These are phyloP conservation scores for Ceratobasidium sp. DNA, from an alignment of 1,284 basidiomycete genomes.

Conservation along the genomic window DNA sequence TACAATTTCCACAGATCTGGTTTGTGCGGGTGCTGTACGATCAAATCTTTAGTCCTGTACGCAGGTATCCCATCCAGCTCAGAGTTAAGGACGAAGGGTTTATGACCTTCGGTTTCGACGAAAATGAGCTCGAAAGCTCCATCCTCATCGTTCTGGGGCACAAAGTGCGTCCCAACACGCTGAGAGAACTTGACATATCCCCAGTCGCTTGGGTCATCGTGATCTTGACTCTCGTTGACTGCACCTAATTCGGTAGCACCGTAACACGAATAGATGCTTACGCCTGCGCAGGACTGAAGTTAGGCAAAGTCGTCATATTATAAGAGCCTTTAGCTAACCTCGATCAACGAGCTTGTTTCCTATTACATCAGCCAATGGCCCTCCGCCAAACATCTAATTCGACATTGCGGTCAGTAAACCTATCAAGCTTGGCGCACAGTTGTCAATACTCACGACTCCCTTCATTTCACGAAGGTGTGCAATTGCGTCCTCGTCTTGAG, in stretches of 20 bases:
- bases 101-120: slow-evolving; percentile 17
- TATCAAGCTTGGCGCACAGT: neutral
- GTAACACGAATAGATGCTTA: neutral
- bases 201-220: slow-evolving; percentile 27
- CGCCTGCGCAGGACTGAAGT: neutral
- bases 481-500: slow-evolving; percentile 29
- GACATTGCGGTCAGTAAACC: neutral
- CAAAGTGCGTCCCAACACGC: neutral
- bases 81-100: slow-evolving; percentile 27
- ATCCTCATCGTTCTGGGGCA: slow-evolving; percentile 11
- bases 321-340: neutral
- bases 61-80: slow-evolving; percentile 7
- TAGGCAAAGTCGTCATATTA: neutral
- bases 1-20: slow-evolving; percentile 29
- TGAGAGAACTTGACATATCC: slow-evolving; percentile 31
- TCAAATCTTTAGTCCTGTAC: slow-evolving; percentile 36
- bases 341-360: slow-evolving; percentile 3
- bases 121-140: slow-evolving; percentile 9
- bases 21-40: slow-evolving; percentile 37
- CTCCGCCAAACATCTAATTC: slow-evolving; percentile 31
- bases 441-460: slow-evolving; percentile 34
- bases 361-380: slow-evolving; percentile 4
- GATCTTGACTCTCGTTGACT: neutral
- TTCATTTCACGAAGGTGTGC: slow-evolving; percentile 31
- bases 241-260: slow-evolving; percentile 14